phyloP scores from a whole-genome alignment of 2,329 filamentous ascomycete genomes.

The Byssochlamys sp. region DNA sequence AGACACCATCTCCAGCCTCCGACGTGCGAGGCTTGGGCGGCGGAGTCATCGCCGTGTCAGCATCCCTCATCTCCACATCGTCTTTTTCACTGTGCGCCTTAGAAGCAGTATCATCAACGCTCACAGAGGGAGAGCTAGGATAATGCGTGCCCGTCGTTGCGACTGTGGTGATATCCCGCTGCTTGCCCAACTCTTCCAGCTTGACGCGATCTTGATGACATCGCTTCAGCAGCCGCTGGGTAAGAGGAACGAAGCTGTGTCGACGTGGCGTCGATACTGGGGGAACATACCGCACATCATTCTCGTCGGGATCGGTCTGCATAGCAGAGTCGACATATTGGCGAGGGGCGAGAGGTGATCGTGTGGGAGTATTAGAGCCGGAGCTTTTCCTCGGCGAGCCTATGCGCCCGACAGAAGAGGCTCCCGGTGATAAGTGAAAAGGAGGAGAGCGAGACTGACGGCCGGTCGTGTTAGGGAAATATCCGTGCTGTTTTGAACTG shows the following conservation, averaged over 20 bases:
- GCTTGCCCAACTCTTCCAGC: constrained; percentile 21
- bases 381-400: constrained; percentile 22
- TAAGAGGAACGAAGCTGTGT: constrained; percentile 30
- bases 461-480: constrained; percentile 1
- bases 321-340: constrained; percentile 33
- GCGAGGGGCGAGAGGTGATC: constrained; percentile 17
- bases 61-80: constrained; percentile 42
- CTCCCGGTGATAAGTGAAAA: constrained; percentile 17
- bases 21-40: constrained; percentile 9
- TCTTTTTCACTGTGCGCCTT: constrained; percentile 11
- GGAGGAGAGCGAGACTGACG: constrained; percentile 29
- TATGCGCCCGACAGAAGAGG: constrained; percentile 15
- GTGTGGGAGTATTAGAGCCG: constrained; percentile 18
- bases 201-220: constrained; percentile 32
- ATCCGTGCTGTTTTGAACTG: constrained; percentile 8
- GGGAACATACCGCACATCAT: constrained; percentile 15
- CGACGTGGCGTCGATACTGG: constrained; percentile 13
- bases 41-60: constrained; percentile 16
- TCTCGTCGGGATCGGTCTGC: constrained; percentile 37
- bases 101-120: background rate
- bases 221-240: constrained; percentile 33
- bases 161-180: constrained; percentile 10
- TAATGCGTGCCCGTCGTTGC: constrained; percentile 1
- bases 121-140: background rate
- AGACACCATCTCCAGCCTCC: constrained; percentile 1